A percentile compares a stretch with the other conserved stretches of the same genome.
Evolutionary conservation across 306 rosid species (phyloP).

Genomic region (Sindora glabra): DNA sequence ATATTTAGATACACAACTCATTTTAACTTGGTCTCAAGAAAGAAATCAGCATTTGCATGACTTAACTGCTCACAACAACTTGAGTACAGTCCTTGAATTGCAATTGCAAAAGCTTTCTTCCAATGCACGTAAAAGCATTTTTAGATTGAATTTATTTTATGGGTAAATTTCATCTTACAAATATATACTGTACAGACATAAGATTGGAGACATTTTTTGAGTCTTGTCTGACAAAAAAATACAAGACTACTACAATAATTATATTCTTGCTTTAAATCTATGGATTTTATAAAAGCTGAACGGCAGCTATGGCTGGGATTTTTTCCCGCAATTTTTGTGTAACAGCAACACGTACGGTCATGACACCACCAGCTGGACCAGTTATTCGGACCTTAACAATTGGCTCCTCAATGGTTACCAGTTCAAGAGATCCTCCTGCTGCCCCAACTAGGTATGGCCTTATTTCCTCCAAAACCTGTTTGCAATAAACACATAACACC

Average conservation of each 20-base stretch:
- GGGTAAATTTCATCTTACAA: too few relatives aligned
- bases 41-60: too few relatives aligned
- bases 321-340: slow-evolving; percentile 92
- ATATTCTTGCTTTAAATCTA: slow-evolving; percentile 7
- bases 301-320: slow-evolving; percentile 83
- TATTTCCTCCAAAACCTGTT: slow-evolving; percentile 89
- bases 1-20: too few relatives aligned
- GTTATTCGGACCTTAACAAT: slow-evolving; percentile 56
- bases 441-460: slow-evolving; percentile 90
- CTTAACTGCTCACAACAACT: too few relatives aligned
- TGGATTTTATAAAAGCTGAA: slow-evolving; percentile 62
- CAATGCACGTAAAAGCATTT: background rate
- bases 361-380: slow-evolving; percentile 73
- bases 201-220: background rate
- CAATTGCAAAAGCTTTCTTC: too few relatives aligned
- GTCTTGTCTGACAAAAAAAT: slow-evolving; percentile 10
- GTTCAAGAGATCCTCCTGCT: slow-evolving; percentile 85
- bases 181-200: background rate
- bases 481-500: background rate
- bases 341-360: slow-evolving; percentile 94
- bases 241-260: slow-evolving; percentile 9
- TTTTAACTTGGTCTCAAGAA: too few relatives aligned
- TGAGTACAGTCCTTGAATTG: too few relatives aligned
- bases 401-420: slow-evolving; percentile 83
- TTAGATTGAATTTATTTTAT: background rate